Evolutionary conservation across 139 green algal species (phyloP).

Genomic region (Asterochloris sp.): DNA sequence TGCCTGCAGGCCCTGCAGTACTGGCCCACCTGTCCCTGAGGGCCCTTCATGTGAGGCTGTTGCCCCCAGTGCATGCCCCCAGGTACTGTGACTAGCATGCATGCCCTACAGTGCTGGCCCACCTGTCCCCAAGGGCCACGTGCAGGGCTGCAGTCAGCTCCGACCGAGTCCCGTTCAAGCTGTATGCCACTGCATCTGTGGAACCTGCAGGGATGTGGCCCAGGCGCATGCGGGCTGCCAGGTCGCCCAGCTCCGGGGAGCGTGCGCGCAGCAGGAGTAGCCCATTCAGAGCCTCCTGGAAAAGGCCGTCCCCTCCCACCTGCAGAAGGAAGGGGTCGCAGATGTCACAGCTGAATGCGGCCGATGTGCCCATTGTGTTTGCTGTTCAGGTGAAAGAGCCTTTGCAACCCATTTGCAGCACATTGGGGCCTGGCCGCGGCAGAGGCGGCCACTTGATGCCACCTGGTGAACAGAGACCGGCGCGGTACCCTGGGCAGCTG

Average conservation of each 20-base stretch:
- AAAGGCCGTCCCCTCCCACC: constrained; percentile 82
- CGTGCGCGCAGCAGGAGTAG: constrained; percentile 49
- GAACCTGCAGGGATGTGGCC: constrained; percentile 81
- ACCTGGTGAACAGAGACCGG: no score
- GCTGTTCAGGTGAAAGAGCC: no score
- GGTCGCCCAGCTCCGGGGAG: constrained; percentile 8
- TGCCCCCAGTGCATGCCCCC: no score
- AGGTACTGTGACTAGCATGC: no score
- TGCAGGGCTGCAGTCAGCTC: constrained; percentile 75
- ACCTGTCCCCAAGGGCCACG: constrained; percentile 78
- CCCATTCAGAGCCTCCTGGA: constrained; percentile 85
- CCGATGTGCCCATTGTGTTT: no score
- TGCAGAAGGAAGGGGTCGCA: not conserved
- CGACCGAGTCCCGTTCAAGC: constrained; percentile 70
- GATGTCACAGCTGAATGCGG: no score
- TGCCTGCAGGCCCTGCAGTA: no score
- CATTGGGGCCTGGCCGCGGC: not conserved
- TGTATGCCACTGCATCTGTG: constrained; percentile 85
- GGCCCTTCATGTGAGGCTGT: no score
- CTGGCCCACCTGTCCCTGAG: constrained; percentile 66
- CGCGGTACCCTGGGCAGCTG: no score
- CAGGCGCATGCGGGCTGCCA: constrained; percentile 53
- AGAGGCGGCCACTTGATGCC: no score
- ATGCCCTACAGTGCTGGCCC: no score
- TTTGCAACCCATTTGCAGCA: not conserved